phyloP scores from a whole-genome alignment of 1,284 basidiomycete genomes.

The Naganishia sp. region DNA sequence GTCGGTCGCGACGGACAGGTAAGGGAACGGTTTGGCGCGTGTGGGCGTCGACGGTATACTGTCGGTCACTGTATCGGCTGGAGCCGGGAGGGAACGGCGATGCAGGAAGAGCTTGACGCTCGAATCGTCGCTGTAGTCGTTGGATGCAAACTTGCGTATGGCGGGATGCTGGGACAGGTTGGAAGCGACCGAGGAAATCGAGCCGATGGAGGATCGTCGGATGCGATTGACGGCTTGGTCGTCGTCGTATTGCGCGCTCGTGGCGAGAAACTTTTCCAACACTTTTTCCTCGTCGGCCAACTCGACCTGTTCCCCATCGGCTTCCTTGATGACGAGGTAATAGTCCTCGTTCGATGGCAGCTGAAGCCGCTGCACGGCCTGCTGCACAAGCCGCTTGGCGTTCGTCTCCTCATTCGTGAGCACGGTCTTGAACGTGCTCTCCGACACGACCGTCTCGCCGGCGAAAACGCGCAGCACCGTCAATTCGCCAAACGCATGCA shows the following conservation, averaged over 20 bases:
- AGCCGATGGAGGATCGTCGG: conserved; percentile 87
- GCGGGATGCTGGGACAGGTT: conserved; percentile 91
- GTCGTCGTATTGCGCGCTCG: conserved; percentile 41
- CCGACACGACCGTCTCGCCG: conserved; percentile 74
- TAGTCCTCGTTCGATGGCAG: conserved; percentile 67
- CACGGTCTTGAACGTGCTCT: conserved; percentile 97
- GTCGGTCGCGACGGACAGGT: conserved; percentile 28
- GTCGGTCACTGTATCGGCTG: conserved; percentile 40
- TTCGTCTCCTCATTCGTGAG: conserved; percentile 83
- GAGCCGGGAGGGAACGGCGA: conserved; percentile 51
- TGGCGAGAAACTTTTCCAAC: conserved; percentile 80
- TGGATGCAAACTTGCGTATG: conserved; percentile 88
- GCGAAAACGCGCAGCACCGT: conserved; percentile 95
- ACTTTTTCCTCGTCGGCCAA: conserved; percentile 74
- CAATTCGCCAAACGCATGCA: conserved; percentile 68
- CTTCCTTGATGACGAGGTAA: conserved; percentile 86
- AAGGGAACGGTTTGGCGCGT: conserved; percentile 22
- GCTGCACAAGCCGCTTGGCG: conserved; percentile 77
- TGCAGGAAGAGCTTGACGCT: conserved; percentile 95
- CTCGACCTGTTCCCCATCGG: conserved; percentile 75
- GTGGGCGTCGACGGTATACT: conserved; percentile 9
- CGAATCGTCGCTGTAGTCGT: conserved; percentile 95
- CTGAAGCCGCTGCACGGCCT: conserved; percentile 91
- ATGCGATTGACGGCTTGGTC: conserved; percentile 56
- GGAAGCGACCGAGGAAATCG: conserved; percentile 86